phyloP scores from a whole-genome alignment of 2,329 filamentous ascomycete genomes.

The Pseudocercospora crystallina region DNA sequence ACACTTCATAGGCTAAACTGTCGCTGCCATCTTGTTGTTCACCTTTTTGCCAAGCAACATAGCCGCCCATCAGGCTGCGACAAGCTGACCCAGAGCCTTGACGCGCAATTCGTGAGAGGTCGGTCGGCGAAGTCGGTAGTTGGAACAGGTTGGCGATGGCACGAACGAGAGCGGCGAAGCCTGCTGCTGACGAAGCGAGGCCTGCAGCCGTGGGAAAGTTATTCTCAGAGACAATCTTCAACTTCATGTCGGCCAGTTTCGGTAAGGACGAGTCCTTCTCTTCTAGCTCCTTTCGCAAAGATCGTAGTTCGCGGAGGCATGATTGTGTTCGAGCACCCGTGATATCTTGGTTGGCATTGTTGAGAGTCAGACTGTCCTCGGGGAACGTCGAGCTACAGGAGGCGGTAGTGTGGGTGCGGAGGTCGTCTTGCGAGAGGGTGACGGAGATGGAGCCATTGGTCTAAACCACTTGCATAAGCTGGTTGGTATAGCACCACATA shows the following conservation, averaged over 20 bases:
- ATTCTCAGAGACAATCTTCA: constrained; percentile 92
- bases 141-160: constrained; percentile 91
- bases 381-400: constrained; percentile 76
- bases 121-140: constrained; percentile 70
- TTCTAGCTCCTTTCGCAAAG: constrained; percentile 75
- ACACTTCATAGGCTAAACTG: constrained; percentile 83
- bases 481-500: neutral
- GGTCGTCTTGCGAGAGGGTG: constrained; percentile 88
- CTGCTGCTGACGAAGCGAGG: constrained; percentile 66
- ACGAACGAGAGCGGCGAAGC: constrained; percentile 68
- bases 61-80: constrained; percentile 88
- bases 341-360: constrained; percentile 79
- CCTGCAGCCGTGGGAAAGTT: constrained; percentile 98
- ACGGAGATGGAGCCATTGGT: constrained; percentile 98
- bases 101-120: constrained; percentile 83
- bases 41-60: constrained; percentile 91
- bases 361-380: constrained; percentile 75
- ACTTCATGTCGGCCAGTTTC: constrained; percentile 71
- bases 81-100: constrained; percentile 96
- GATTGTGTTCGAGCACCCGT: constrained; percentile 88
- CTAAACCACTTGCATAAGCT: neutral
- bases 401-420: constrained; percentile 93
- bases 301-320: constrained; percentile 82
- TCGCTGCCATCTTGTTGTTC: constrained; percentile 74
- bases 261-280: constrained; percentile 70